Evolutionary conservation across 2,329 filamentous ascomycete genomes (phyloP).

Genomic region (Fusarium sp.): DNA sequence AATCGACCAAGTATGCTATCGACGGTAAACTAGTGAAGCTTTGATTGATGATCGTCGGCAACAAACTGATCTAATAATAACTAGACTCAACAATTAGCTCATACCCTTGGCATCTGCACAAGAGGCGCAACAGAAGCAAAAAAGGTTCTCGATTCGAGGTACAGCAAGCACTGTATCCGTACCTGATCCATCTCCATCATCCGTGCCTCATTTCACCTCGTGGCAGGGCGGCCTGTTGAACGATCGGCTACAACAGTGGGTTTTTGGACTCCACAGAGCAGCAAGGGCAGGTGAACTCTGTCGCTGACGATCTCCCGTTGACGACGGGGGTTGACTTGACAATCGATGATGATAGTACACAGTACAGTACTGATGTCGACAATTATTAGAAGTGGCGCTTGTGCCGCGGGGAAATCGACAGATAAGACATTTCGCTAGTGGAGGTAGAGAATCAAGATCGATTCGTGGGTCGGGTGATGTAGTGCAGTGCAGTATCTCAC

Average conservation of each 20-base stretch:
- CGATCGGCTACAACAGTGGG: neutral
- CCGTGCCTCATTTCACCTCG: neutral
- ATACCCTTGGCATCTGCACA: neutral
- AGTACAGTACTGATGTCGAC: neutral
- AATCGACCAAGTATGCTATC: too few relatives aligned
- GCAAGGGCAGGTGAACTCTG: neutral
- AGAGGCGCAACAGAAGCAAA: neutral
- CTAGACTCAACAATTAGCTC: neutral
- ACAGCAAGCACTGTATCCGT: neutral
- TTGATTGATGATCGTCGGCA: neutral
- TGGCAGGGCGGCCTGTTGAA: neutral
- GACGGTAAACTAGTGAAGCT: neutral
- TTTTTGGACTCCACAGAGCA: neutral
- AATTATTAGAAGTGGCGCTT: constrained; percentile 5
- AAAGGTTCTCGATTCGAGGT: neutral
- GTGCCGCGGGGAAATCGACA: neutral
- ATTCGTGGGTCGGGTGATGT: constrained; percentile 21
- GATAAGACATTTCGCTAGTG: constrained; percentile 14
- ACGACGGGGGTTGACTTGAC: neutral
- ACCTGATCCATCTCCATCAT: neutral
- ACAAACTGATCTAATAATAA: neutral
- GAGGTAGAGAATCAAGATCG: constrained; percentile 27
- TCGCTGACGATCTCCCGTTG: neutral
- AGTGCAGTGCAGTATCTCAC: neutral
- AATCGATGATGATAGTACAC: neutral